These are phyloP conservation scores for Pythium aquatile DNA, from an alignment of 352 stramenopile genomes.

Conservation along the genomic window DNA sequence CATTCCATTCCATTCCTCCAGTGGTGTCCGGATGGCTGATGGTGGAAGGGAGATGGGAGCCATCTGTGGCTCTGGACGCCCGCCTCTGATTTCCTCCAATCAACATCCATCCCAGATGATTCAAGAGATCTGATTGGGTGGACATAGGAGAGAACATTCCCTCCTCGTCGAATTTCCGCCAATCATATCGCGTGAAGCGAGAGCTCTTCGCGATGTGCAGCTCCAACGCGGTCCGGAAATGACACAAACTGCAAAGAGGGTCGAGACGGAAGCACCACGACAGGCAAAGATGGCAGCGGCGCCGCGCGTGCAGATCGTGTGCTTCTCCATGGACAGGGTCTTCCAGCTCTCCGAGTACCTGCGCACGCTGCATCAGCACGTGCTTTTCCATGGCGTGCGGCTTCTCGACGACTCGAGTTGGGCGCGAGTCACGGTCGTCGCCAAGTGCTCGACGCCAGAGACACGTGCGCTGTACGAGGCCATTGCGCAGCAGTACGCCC, in stretches of 20 bases:
- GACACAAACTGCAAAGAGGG: slow-evolving; percentile 1
- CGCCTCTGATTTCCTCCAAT: slow-evolving; percentile 1
- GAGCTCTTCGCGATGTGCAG: slow-evolving; percentile 6
- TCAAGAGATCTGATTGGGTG: not conserved
- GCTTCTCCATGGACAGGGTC: slow-evolving; percentile 66
- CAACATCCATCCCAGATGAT: not conserved
- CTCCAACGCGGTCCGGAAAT: not conserved
- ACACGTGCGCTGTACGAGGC: slow-evolving; percentile 34
- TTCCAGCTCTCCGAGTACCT: slow-evolving; percentile 64
- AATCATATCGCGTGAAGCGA: not conserved
- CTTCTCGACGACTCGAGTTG: slow-evolving; percentile 30
- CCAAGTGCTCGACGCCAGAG: slow-evolving; percentile 34
- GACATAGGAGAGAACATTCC: not conserved
- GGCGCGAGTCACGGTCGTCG: slow-evolving; percentile 35
- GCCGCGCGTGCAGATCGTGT: slow-evolving; percentile 43
- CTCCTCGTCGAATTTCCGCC: not conserved
- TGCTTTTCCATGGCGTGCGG: slow-evolving; percentile 25
- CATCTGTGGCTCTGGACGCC: slow-evolving; percentile 7
- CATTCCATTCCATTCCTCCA: not conserved
- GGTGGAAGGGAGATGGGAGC: not conserved
- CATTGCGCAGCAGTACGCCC: slow-evolving; percentile 30
- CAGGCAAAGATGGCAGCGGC: slow-evolving; percentile 6
- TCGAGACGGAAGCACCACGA: not conserved
- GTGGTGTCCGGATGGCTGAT: not conserved
- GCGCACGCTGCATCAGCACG: slow-evolving; percentile 38